These are phyloP conservation scores for Silene vulgaris DNA, from an alignment of 179 eudicot species.

Conservation along the genomic window DNA sequence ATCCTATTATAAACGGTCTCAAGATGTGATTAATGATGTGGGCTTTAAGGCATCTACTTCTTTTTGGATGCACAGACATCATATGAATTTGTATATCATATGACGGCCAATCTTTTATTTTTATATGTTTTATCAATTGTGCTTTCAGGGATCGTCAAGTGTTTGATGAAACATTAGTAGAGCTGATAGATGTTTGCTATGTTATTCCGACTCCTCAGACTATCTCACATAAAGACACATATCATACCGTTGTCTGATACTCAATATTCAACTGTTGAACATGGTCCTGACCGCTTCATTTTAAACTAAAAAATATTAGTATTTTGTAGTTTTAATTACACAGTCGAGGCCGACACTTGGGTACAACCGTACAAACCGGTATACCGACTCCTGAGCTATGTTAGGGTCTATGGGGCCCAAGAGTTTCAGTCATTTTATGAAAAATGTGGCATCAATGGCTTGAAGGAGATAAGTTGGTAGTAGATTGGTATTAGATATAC, in stretches of 20 bases:
- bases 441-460: not conserved
- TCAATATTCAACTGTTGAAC: not conserved
- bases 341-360: too few relatives aligned
- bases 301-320: not conserved
- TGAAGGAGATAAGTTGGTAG: not conserved
- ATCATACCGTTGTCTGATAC: not conserved
- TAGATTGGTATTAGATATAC: not conserved
- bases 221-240: not conserved
- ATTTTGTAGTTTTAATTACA: too few relatives aligned
- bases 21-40: not conserved
- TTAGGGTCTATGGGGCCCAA: not conserved
- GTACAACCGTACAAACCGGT: too few relatives aligned
- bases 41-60: not conserved
- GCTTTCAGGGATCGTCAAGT: not conserved
- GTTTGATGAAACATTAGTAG: not conserved
- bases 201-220: not conserved
- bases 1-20: not conserved
- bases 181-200: not conserved
- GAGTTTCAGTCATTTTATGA: not conserved
- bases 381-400: too few relatives aligned
- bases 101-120: not conserved
- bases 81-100: not conserved
- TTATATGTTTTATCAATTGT: not conserved
- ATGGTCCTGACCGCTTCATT: not conserved
- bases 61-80: not conserved